Base-by-base conservation (phyloP, 2,329 filamentous ascomycete species). In the Ceratocystis harringtonii region DNA sequence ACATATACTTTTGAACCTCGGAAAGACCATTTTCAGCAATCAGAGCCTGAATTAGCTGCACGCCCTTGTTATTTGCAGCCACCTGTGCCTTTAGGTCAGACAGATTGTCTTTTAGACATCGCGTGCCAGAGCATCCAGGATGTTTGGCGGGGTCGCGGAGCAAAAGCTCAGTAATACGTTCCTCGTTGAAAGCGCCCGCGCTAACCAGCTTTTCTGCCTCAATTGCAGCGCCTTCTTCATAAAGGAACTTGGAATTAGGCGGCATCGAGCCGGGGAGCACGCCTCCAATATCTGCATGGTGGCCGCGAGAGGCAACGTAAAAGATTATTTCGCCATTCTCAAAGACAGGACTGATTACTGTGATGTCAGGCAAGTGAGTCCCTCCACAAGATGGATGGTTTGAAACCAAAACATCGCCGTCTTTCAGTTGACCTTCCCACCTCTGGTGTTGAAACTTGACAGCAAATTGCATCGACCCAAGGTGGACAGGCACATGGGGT, bases 301-400 rank as follows among this genome's bases (percentile, higher is more conserved):
- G 89, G 0, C 88, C 89, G 65, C 88, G 81, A 2, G 87, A 90
- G 0, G 89, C 89, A 1, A 90, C 88, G 69, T 91, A 92, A 74
- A 92, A 92, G 62, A 91, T 81, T 64, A 92, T 90, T 62, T 86
- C 82, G 2, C 84, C 84, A 48, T 73, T 73, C 2, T 74, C 72
- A 75, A 92, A 92, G 0, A 88, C 88, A 0, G 89, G 89, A 22
- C 89, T 92, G 66, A 91, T 81, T 45, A 91, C 85, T 0, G 89
- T 92, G 66, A 92, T 89, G 71, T 92, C 89, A 0, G 88, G 89
- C 43, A 94, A 76, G 76, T 94, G 89, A 0, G 89, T 94, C 43
- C 89, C 89, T 32, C 89, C 89, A 69, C 86, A 91, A 71, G 89
- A 89, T 0, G 89, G 89, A 71, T 92, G 89, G 69, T 94, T 94